Conservation (phyloP, 805 yeast genomes). For the Metschnikowia santaceciliae region DNA sequence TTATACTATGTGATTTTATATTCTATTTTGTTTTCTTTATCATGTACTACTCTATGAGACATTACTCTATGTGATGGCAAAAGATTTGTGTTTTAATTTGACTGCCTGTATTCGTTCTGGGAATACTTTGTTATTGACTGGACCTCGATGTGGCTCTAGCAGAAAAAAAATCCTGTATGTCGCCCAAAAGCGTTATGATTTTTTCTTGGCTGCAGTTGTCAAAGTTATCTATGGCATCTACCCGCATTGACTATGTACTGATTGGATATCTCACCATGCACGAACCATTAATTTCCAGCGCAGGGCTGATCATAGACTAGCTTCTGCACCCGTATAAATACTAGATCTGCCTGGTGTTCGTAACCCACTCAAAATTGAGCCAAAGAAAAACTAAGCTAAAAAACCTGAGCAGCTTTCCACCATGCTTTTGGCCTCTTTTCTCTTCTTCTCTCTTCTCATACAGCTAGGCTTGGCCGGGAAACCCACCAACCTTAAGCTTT, state of each 20-base stretch:
- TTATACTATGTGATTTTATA: no score
- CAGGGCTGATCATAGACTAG: not conserved
- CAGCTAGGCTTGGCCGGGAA: constrained; percentile 8
- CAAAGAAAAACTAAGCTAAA: no score
- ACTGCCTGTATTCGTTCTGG: no score
- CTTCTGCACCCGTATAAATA: not conserved
- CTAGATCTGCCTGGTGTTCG: not conserved
- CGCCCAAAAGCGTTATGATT: not conserved
- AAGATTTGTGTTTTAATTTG: no score
- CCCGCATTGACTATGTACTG: not conserved
- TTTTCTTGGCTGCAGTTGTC: constrained; percentile 3
- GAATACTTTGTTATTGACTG: no score
- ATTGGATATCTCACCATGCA: constrained; percentile 3
- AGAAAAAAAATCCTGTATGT: not conserved
- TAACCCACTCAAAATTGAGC: no score
- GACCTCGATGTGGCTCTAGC: not conserved
- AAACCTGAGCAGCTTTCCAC: not conserved
- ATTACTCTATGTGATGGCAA: no score
- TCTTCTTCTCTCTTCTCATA: constrained; percentile 3
- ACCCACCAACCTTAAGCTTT: constrained; percentile 9
- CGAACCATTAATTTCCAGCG: not conserved
- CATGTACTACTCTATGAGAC: no score
- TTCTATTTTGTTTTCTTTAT: no score
- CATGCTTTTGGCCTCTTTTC: not conserved
- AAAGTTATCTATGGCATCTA: constrained; percentile 9